Percentiles rank a stretch among this genome's conserved stretches.
Evolutionary conservation across 495 filamentous ascomycete species (phyloP).

Genomic region (Trichoderma virens): DNA sequence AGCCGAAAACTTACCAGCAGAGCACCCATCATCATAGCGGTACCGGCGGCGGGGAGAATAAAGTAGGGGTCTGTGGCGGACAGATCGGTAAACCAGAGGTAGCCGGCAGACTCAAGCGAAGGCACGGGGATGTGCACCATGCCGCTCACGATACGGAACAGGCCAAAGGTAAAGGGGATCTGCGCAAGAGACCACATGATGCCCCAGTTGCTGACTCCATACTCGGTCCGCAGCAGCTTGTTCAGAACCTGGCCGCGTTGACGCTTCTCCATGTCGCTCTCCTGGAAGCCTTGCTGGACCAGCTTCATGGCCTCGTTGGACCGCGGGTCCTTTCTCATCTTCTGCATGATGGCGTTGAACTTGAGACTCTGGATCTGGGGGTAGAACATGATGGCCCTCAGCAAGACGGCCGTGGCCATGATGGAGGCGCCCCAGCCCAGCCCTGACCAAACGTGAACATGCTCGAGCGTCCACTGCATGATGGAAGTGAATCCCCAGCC

Average conservation of each 20-base stretch:
- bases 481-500: conserved; percentile 66
- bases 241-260: conserved; percentile 38
- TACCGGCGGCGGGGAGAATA: conserved; percentile 56
- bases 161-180: conserved; percentile 62
- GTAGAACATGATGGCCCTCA: conserved; percentile 59
- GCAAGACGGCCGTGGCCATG: conserved; percentile 48
- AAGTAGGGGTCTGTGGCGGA: conserved; percentile 68
- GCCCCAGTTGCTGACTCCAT: conserved; percentile 54
- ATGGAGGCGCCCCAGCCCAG: conserved; percentile 81
- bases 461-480: conserved; percentile 70
- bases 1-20: conserved; percentile 45
- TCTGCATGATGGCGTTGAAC: conserved; percentile 46
- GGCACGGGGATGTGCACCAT: conserved; percentile 79
- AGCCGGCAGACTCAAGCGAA: conserved; percentile 57
- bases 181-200: conserved; percentile 20
- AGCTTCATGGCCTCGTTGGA: conserved; percentile 40
- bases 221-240: conserved; percentile 46
- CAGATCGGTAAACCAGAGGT: conserved; percentile 74
- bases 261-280: conserved; percentile 31
- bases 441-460: conserved; percentile 64
- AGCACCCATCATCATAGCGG: conserved; percentile 41
- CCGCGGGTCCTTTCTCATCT: conserved; percentile 39
- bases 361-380: conserved; percentile 54
- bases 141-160: conserved; percentile 64
- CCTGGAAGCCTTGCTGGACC: conserved; percentile 37